Base-by-base conservation (phyloP, 179 eudicot genomes). In the Spinacia oleracea region DNA sequence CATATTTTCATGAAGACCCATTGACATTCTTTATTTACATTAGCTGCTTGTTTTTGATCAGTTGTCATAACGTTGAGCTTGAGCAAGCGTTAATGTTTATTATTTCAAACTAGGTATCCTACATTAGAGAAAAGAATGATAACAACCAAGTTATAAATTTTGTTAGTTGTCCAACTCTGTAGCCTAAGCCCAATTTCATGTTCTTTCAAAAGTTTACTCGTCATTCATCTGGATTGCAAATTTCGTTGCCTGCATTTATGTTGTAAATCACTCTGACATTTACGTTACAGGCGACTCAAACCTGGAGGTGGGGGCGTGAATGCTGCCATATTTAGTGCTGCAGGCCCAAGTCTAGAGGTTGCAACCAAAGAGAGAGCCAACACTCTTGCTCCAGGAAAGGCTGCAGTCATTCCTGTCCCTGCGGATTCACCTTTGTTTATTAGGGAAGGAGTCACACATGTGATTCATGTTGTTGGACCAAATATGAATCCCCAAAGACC, bases 301-400 rank as follows among this genome's bases (percentile, higher is more conserved):
- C 93, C 98, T 45, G 98, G 98, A 73, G 98, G 98, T 48, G 98
- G 98, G 73, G 98, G 98, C 74, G 98, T 93, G 59, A 95, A 95
- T 85, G 98, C 98, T 83, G 93, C 98, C 69, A 88, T 95, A 73
- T 95, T 75, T 76, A 87, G 69, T 66, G 96, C 98, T 72, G 98
- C 97, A 69, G 98, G 98, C 74, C 88, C 93, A 40, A 78, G 82
- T 79, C 84, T 95, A 25, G 97, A 91, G 78, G 76, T 45, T 74
- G 98, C 97, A 77, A 95, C 98, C 71, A 90, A 85, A 82, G 86
- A 90, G 79, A 82, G 82, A 83, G 98, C 98, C 58, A 85, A 75
- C 40, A 82, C 93, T 72, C 91, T 95, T 75, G 2, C 80, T 56
- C 91, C 98, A 42, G 98, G 98, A 77, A 88, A 87, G 84, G 88